phyloP scores from a whole-genome alignment of 441 rosid species.

The Theobroma grandiflorum region DNA sequence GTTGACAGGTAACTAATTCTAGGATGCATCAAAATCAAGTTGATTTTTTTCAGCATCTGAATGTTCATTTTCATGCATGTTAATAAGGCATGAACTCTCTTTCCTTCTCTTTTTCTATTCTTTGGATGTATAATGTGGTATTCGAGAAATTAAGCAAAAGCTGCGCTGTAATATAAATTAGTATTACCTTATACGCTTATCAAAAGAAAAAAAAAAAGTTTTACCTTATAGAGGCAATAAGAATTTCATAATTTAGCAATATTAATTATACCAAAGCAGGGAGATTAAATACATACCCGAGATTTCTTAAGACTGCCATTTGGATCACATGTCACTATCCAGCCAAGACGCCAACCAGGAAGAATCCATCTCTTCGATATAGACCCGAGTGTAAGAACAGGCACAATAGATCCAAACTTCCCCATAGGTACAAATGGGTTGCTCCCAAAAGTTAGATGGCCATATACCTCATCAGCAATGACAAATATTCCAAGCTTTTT shows the following conservation, averaged over 20 bases:
- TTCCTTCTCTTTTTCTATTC: not conserved
- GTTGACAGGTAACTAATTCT: not conserved
- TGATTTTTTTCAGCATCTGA: not conserved
- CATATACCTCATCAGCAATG: constrained; percentile 76
- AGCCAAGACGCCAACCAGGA: constrained; percentile 77
- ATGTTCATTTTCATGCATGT: not conserved
- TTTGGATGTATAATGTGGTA: not conserved
- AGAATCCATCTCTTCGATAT: constrained; percentile 80
- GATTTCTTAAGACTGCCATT: constrained; percentile 46
- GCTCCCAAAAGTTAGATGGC: constrained; percentile 55
- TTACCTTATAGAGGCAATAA: not conserved
- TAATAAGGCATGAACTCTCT: not conserved
- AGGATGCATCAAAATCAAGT: not conserved
- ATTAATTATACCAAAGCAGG: not conserved
- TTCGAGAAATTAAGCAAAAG: not conserved
- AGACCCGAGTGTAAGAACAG: constrained; percentile 67
- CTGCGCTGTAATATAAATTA: not conserved
- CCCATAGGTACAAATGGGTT: constrained; percentile 70
- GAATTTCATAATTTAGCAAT: not conserved
- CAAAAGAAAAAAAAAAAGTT: not conserved
- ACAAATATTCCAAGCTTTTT: constrained; percentile 67
- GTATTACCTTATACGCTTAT: not conserved
- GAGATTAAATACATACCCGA: constrained; percentile 28
- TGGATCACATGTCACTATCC: constrained; percentile 60
- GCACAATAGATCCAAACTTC: constrained; percentile 56